phyloP scores from a whole-genome alignment of 495 filamentous ascomycete genomes.

The Xeromyces bisporus region DNA sequence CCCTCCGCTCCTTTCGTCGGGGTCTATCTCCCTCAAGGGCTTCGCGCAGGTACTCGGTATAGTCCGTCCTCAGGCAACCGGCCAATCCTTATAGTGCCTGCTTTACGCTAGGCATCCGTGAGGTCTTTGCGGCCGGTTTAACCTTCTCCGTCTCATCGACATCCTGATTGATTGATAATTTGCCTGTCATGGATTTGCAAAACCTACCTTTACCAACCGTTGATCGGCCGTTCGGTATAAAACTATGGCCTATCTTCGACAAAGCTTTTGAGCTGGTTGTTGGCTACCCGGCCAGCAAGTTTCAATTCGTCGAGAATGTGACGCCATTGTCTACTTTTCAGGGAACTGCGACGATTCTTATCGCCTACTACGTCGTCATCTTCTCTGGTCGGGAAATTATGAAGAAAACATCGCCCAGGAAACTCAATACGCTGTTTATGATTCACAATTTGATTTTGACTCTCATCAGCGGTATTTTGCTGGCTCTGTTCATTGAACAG shows the following conservation, averaged over 20 bases:
- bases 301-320: slow-evolving; percentile 38
- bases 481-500: slow-evolving; percentile 50
- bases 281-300: slow-evolving; percentile 47
- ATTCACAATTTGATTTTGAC: slow-evolving; percentile 53
- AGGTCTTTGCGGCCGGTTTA: no score
- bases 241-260: slow-evolving; percentile 90
- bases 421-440: slow-evolving; percentile 51
- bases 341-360: slow-evolving; percentile 37
- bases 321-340: slow-evolving; percentile 45
- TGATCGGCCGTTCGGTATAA: slow-evolving; percentile 80
- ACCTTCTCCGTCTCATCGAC: no score
- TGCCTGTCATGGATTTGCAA: slow-evolving; percentile 28
- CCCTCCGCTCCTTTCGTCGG: no score
- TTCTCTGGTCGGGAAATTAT: slow-evolving; percentile 53
- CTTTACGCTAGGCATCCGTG: no score
- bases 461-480: slow-evolving; percentile 38
- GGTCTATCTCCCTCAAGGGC: no score
- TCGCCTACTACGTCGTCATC: slow-evolving; percentile 47
- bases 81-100: slow-evolving; percentile 1
- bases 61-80: not conserved
- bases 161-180: no score
- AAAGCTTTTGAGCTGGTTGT: slow-evolving; percentile 55
- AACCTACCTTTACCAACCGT: slow-evolving; percentile 58
- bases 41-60: no score
- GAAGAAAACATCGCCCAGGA: slow-evolving; percentile 39